Evolutionary conservation across 176 grass and related monocot species (phyloP).

Genomic region (Rhynchospora breviuscula): DNA sequence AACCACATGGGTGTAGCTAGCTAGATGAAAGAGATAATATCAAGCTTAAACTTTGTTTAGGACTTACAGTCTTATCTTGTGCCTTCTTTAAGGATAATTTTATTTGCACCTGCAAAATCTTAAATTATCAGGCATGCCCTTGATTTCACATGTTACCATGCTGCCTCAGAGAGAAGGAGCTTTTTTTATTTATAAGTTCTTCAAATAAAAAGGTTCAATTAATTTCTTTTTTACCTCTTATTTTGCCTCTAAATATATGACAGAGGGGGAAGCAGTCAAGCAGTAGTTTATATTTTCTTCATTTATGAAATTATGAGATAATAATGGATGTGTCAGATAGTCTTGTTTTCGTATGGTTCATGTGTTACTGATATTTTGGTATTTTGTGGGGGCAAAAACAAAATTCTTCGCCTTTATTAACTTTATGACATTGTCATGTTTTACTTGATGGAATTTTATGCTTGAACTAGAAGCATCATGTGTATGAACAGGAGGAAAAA

Average conservation of each 20-base stretch:
- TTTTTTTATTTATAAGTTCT: neutral
- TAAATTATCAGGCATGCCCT: neutral
- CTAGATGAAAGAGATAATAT: neutral
- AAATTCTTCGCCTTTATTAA: neutral
- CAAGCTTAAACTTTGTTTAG: slow-evolving; percentile 19
- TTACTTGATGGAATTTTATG: slow-evolving; percentile 15
- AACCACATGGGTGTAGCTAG: slow-evolving; percentile 24
- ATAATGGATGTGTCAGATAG: neutral
- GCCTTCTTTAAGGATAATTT: slow-evolving; percentile 1
- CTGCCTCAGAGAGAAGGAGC: neutral
- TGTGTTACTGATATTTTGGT: neutral
- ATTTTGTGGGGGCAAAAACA: neutral
- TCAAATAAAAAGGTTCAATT: slow-evolving; percentile 6
- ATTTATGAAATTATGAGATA: neutral
- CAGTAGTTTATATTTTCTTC: neutral
- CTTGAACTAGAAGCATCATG: neutral
- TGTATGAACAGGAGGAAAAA: slow-evolving; percentile 22
- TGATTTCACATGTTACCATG: neutral
- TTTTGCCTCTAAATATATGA: neutral
- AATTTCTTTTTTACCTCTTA: neutral
- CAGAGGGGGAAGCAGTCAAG: too few relatives aligned
- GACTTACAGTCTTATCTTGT: slow-evolving; percentile 18
- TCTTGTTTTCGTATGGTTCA: neutral
- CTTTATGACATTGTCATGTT: neutral
- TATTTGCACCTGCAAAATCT: slow-evolving; percentile 3